Evolutionary conservation across 192 early-diverging fungal species (phyloP).

Genomic region (Podila horticola): DNA sequence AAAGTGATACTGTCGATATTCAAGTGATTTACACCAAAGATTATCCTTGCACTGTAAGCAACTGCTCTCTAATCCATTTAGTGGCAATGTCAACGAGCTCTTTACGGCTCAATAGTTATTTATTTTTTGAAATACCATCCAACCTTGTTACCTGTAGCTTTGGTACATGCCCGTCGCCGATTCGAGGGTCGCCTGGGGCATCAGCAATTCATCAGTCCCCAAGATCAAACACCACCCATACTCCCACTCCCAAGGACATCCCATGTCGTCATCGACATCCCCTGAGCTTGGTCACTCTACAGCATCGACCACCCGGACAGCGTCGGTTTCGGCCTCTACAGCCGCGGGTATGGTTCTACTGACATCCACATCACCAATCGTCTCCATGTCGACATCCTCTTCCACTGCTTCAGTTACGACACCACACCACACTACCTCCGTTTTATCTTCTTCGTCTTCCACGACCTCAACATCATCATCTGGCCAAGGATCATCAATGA

Average conservation of each 20-base stretch:
- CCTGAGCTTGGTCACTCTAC: not conserved
- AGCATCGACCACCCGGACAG: not conserved
- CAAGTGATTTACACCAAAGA: slow-evolving; percentile 21
- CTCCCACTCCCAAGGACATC: not conserved
- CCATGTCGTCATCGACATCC: not conserved
- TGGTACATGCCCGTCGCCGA: slow-evolving; percentile 29
- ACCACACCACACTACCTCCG: not conserved
- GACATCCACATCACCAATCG: not conserved
- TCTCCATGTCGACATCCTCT: not conserved
- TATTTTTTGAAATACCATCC: not conserved
- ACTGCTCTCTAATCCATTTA: not conserved
- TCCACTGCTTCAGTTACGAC: not conserved
- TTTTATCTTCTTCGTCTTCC: not conserved
- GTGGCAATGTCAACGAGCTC: not conserved
- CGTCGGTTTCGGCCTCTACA: not conserved
- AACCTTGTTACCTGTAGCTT: not conserved
- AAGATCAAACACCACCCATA: slow-evolving; percentile 19
- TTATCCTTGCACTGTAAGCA: slow-evolving; percentile 17
- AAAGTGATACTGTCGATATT: not conserved
- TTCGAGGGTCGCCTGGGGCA: slow-evolving; percentile 16
- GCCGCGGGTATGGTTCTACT: not conserved
- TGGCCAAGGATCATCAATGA: not conserved
- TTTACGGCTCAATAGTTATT: slow-evolving; percentile 2
- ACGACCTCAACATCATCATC: not conserved
- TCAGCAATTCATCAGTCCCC: slow-evolving; percentile 6